Conservation (phyloP, 2,329 filamentous ascomycete species). For the Lachnellula suecica region DNA sequence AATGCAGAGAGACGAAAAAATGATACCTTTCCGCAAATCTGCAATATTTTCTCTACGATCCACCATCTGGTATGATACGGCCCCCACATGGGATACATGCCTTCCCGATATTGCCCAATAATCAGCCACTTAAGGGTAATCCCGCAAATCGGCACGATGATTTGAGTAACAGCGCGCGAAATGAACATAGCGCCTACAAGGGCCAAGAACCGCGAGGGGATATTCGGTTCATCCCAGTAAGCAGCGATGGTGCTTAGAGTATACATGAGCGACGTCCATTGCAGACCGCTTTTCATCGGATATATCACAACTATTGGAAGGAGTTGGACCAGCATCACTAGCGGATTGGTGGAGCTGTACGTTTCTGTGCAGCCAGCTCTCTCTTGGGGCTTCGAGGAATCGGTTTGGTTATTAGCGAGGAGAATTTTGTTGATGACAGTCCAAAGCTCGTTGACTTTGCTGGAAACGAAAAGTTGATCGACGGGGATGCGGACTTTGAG, state of each 20-base stretch:
- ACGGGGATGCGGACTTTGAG: conserved; percentile 50
- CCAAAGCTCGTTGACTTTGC: conserved; percentile 37
- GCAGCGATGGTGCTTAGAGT: conserved; percentile 41
- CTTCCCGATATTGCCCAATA: conserved; percentile 51
- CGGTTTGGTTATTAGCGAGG: neutral
- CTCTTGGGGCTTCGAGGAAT: conserved; percentile 5
- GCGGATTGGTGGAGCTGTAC: conserved; percentile 48
- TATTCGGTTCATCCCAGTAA: conserved; percentile 38
- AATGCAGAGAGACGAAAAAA: neutral
- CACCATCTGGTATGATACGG: conserved; percentile 58
- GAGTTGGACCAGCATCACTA: conserved; percentile 50
- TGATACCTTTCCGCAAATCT: conserved; percentile 45
- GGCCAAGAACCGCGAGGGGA: conserved; percentile 48
- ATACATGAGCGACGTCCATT: conserved; percentile 53
- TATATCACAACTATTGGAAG: conserved; percentile 49
- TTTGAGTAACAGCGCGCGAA: conserved; percentile 39
- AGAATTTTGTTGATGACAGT: conserved; percentile 9
- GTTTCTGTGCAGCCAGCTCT: conserved; percentile 37
- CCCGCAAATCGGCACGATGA: conserved; percentile 44
- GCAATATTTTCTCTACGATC: conserved; percentile 53
- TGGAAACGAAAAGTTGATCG: conserved; percentile 49
- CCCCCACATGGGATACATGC: conserved; percentile 60
- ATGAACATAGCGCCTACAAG: conserved; percentile 45
- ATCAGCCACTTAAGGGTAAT: conserved; percentile 54
- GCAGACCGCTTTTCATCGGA: conserved; percentile 49